phyloP scores from a whole-genome alignment of 148 eudicot species.

The Rhododendron williamsianum region DNA sequence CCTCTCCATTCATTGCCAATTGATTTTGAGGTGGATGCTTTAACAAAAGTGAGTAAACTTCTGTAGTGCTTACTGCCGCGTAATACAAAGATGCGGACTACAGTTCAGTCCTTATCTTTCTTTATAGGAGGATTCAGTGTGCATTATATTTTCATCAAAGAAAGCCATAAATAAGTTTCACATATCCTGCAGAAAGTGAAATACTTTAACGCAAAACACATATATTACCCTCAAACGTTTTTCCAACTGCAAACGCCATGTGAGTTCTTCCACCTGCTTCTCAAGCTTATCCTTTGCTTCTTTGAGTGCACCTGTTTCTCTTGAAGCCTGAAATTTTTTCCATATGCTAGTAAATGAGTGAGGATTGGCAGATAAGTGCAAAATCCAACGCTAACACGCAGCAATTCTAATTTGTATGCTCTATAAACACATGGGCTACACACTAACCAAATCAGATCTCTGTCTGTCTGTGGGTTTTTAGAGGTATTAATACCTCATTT shows the following conservation, averaged over 20 bases:
- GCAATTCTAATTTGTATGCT: constrained; percentile 1
- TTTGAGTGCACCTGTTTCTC: constrained; percentile 80
- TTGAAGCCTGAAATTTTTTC: constrained; percentile 52
- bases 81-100: not conserved
- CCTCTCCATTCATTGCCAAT: not conserved
- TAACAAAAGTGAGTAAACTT: not conserved
- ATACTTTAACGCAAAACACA: not conserved
- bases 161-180: constrained; percentile 1
- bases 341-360: not conserved
- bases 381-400: not conserved
- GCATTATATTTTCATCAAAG: not conserved
- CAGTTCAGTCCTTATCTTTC: not conserved
- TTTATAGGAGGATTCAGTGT: not conserved
- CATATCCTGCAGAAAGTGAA: constrained; percentile 1
- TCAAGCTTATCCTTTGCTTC: constrained; percentile 89
- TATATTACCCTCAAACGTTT: constrained; percentile 75
- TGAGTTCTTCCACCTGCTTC: constrained; percentile 82
- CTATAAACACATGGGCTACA: not conserved
- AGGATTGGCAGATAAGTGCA: not conserved
- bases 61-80: not conserved
- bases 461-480: not conserved
- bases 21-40: not conserved
- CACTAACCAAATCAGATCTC: not conserved
- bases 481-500: not conserved
- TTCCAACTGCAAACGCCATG: constrained; percentile 74